Percentiles rank a stretch among this genome's conserved stretches.
Conservation (phyloP, 495 filamentous ascomycete species). For the Pseudevernia furfuracea region DNA sequence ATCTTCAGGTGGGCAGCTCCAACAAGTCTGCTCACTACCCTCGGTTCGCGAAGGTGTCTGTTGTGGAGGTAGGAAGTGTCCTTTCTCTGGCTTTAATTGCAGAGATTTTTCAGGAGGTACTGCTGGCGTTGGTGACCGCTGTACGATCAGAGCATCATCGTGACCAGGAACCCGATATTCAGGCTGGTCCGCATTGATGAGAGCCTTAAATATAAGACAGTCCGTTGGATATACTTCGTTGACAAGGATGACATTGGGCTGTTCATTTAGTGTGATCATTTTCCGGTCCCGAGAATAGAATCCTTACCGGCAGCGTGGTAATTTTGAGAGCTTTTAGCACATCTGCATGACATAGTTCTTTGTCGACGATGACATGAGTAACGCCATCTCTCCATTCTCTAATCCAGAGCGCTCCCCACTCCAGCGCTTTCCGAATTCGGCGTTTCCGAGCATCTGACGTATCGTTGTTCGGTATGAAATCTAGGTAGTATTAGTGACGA, state of each 20-base stretch:
- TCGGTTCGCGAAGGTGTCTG: conserved; percentile 24
- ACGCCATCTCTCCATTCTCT: conserved; percentile 45
- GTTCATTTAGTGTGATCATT: conserved; percentile 16
- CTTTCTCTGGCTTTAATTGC: conserved; percentile 18
- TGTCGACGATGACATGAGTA: conserved; percentile 79
- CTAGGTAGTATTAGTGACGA: conserved; percentile 27
- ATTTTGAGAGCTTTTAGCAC: conserved; percentile 54
- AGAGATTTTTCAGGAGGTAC: conserved; percentile 1
- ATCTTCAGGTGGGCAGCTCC: background rate
- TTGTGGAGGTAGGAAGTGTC: background rate
- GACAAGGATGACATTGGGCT: conserved; percentile 53
- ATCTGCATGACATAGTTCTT: conserved; percentile 54
- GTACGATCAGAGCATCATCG: conserved; percentile 2
- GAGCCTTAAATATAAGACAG: conserved; percentile 54
- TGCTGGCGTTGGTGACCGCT: conserved; percentile 5
- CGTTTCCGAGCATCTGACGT: conserved; percentile 55
- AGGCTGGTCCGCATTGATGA: conserved; percentile 51
- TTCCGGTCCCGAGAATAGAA: background rate
- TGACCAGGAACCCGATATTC: conserved; percentile 52
- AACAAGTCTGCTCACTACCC: conserved; percentile 8
- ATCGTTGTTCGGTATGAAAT: conserved; percentile 77
- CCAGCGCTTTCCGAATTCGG: conserved; percentile 64
- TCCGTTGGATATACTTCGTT: conserved; percentile 74
- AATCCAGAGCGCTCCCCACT: conserved; percentile 66
- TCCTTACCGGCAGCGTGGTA: conserved; percentile 40